Evolutionary conservation across 495 filamentous ascomycete genomes (phyloP).

Genomic region (Aspergillus asperescens): DNA sequence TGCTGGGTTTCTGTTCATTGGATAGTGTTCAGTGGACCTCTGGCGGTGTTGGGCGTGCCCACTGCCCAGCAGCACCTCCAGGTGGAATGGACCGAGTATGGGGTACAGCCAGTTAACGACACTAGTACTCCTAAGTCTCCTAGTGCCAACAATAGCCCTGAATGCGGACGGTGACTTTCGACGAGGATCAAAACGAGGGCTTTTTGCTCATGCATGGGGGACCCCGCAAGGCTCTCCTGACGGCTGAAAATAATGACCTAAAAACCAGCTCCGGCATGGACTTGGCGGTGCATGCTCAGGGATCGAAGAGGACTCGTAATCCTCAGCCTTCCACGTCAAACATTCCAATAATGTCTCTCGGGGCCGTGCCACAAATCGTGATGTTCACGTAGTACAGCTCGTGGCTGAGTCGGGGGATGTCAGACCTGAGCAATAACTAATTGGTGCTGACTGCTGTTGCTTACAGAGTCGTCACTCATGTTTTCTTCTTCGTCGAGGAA

Average conservation of each 20-base stretch:
- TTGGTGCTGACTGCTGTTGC: background rate
- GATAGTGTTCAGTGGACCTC: background rate
- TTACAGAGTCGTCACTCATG: background rate
- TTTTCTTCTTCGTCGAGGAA: slow-evolving; percentile 6
- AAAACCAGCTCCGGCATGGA: too few relatives aligned
- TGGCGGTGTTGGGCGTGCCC: background rate
- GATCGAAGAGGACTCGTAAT: background rate
- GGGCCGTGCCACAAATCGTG: background rate
- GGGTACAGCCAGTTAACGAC: background rate
- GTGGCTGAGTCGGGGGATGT: background rate
- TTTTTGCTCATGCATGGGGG: too few relatives aligned
- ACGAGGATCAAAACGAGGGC: background rate
- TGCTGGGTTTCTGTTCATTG: background rate
- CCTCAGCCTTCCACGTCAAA: background rate
- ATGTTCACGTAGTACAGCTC: background rate
- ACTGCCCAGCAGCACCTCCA: background rate
- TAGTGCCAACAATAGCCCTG: background rate
- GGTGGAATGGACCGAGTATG: background rate
- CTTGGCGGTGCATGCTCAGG: too few relatives aligned
- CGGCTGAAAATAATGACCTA: too few relatives aligned
- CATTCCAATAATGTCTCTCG: background rate
- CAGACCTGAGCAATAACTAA: background rate
- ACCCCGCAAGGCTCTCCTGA: too few relatives aligned
- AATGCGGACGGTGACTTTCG: background rate
- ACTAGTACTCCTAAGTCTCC: background rate